Base-by-base conservation (phyloP, 75 land plant species). In the Pseudotsuga menziesii region DNA sequence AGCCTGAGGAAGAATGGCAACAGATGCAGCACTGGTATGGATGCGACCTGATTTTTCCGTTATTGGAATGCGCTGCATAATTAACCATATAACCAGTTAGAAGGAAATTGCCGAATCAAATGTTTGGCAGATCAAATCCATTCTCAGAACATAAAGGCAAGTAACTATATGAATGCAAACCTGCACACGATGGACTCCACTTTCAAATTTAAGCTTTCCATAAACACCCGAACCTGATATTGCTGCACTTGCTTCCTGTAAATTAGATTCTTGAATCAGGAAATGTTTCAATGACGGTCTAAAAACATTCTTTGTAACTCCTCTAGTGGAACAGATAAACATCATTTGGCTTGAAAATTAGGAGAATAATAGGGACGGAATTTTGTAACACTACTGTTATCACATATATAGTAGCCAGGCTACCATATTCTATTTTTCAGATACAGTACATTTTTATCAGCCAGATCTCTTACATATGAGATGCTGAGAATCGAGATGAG, bases 151-250 rank as follows among this genome's bases (percentile, higher is more conserved):
- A 9, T 41, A 69, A 69, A 20, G 23, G 48, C 25, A 36, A 81
- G 58, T 9, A 57, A 54, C 78, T 54, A 67, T 58, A 22, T 26
- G 27, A 27, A 62, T 60, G n/a, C 32, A 72, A 44, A 97, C 99
- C 93, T 97, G 99, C 35, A 97, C 99, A 78, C 99, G 80, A 77
- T 97, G 99, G 61, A 97, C 86, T 74, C 99, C 99, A 86, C 99
- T 97, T 85, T 97, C 99, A 89, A 97, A 97, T 83, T 97, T 97
- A 7, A 97, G 84, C 73, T 87, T 94, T 60, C 99, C 99, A 85
- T 86, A 97, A 25, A 84, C 98, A 74, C 89, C 93, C 79, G 82
- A 64, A 36, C 99, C 99, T 35, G 93, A 84, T 57, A 97, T 94
- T 73, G 98, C 86, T 39, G 93, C 99, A 84, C 95, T 94, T 56